A percentile compares a stretch with the other conserved stretches of the same genome.
Conservation (phyloP, 2,329 filamentous ascomycete genomes). For the Sordariomycetes sp. region DNA sequence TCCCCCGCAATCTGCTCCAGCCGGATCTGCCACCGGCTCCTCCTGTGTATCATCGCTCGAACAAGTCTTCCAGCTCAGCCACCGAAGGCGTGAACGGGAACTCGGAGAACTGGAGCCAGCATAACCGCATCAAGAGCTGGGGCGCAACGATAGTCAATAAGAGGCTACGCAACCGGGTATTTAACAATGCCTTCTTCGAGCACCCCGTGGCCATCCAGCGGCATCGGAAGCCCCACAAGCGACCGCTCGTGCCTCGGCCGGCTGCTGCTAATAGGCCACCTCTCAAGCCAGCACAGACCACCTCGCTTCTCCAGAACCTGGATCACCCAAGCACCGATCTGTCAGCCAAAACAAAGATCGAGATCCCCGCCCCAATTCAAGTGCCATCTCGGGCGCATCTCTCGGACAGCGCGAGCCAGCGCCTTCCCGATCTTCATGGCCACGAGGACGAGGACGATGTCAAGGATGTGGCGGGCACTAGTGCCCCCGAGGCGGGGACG, state of each 20-base stretch:
- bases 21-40: constrained; percentile 16
- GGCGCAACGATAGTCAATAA: constrained; percentile 87
- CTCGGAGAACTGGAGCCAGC: constrained; percentile 3
- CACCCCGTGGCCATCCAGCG: constrained; percentile 71
- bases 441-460: constrained; percentile 19
- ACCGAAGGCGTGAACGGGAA: constrained; percentile 7
- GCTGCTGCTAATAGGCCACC: constrained; percentile 10
- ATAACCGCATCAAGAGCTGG: constrained; percentile 52
- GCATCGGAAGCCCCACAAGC: constrained; percentile 57
- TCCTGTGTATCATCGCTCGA: constrained; percentile 14
- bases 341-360: background rate
- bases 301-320: background rate
- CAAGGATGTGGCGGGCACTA: constrained; percentile 48
- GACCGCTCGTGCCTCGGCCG: constrained; percentile 42
- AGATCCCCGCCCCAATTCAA: background rate
- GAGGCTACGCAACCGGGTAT: constrained; percentile 75
- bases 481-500: constrained; percentile 49
- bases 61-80: constrained; percentile 20
- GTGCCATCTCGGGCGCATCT: background rate
- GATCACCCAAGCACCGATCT: background rate
- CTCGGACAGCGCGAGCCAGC: background rate
- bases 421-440: background rate
- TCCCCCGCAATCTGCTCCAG: constrained; percentile 71
- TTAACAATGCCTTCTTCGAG: constrained; percentile 82
- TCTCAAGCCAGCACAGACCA: background rate